Evolutionary conservation across 148 eudicot species (phyloP), one percentile per base, ranked within the genome.

Genomic region (Tetragonia tetragonoides): DNA sequence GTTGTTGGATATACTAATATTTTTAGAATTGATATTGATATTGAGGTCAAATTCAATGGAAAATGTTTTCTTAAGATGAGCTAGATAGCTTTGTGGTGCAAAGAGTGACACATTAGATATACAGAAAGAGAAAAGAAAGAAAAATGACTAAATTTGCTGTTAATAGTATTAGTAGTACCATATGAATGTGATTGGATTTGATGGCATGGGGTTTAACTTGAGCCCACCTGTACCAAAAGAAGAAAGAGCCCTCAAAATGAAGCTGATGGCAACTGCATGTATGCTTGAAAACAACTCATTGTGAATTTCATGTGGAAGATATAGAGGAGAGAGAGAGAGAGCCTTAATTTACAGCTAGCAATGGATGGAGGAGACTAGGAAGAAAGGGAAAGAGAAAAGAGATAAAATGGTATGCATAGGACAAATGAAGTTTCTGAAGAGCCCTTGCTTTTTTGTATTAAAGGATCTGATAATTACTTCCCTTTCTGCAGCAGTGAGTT

Each of bases 71-170:
- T 1, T 17, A 46, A 70, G 53, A 7, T 62, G 51, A 71, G 18
- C 16, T n/a, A n/a, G n/a, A n/a, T n/a, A n/a, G n/a, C 17, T 71
- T 70, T 78, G 81, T 78, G 76, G 76, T 71, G 70, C 21, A 78
- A 78, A 62, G 38, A 51, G 18, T 72, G 76, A 78, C 79, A 77
- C 70, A 37, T 8, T 3, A 49, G 40, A 60, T 39, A 12, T 39
- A 4, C 0, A 40, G 49, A 56, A 54, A 77, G 24, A 61, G 24
- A 66, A 42, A 49, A 54, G 17, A 14, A 24, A 16, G 51, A 40
- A 54, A 3, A 8, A 56, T 17, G 57, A 42, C 28, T 51, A 12
- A 61, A 40, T 7, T 28, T 10, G 28, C 24, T 71, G 20, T n/a
- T n/a, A 7, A 6, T 3, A 18, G 10, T 15, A 34, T 1, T 38